Percentiles rank a stretch among this genome's conserved stretches.
Conservation (phyloP, 805 yeast genomes). For the Lipomyces spencermartinsiae region DNA sequence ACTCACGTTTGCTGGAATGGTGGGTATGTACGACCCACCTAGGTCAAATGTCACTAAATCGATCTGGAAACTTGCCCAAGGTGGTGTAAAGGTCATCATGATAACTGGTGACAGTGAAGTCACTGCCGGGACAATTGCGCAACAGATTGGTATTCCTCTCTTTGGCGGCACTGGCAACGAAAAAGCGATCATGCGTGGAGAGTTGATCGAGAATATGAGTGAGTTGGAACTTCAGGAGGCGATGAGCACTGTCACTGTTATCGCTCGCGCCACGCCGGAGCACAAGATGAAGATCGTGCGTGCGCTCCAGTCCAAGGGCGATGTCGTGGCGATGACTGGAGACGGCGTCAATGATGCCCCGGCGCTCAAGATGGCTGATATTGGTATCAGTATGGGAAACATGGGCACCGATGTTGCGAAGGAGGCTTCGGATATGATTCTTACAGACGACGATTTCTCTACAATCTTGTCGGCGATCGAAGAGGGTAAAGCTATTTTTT, state of each 20-base stretch:
- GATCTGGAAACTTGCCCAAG: constrained; percentile 75
- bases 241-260: constrained; percentile 84
- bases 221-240: constrained; percentile 74
- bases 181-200: constrained; percentile 82
- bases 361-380: constrained; percentile 94
- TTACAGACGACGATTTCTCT: constrained; percentile 95
- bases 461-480: constrained; percentile 92
- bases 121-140: constrained; percentile 85
- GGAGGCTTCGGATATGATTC: constrained; percentile 97
- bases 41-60: constrained; percentile 82
- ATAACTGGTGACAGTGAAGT: constrained; percentile 94
- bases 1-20: constrained; percentile 79
- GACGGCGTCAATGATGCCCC: constrained; percentile 99
- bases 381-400: constrained; percentile 85
- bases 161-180: constrained; percentile 53
- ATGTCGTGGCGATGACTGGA: constrained; percentile 99
- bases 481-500: constrained; percentile 97
- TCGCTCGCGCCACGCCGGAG: constrained; percentile 95
- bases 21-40: constrained; percentile 99
- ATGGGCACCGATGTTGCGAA: constrained; percentile 98
- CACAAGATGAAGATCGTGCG: constrained; percentile 89
- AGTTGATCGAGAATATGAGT: constrained; percentile 72
- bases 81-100: constrained; percentile 98
- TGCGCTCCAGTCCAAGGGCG: constrained; percentile 93
- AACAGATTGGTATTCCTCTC: constrained; percentile 84